Conservation (phyloP, 805 yeast species). For the Pichia exigua region DNA sequence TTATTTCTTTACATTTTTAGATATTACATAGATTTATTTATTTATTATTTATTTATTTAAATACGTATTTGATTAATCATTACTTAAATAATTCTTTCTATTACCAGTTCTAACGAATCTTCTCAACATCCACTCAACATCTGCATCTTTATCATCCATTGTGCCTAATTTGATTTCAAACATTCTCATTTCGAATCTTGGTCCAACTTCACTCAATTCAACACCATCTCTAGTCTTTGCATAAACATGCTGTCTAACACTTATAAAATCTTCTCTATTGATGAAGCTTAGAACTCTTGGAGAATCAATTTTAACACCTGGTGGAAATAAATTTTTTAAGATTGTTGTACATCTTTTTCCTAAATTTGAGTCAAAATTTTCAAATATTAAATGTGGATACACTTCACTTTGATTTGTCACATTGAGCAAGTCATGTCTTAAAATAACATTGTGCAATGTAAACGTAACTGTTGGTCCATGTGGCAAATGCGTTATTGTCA, state of each 20-base stretch:
- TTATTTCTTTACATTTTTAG: neutral
- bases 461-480: constrained; percentile 96
- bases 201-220: constrained; percentile 94
- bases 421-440: constrained; percentile 85
- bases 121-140: constrained; percentile 93
- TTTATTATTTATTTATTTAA: neutral
- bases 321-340: constrained; percentile 86
- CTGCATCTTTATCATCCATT: constrained; percentile 91
- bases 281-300: constrained; percentile 90
- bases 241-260: constrained; percentile 92
- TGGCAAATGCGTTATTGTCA: constrained; percentile 91
- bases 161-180: constrained; percentile 87
- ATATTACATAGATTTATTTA: neutral
- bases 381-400: constrained; percentile 90
- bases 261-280: constrained; percentile 83
- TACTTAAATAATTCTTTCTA: constrained; percentile 75
- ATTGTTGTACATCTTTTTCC: constrained; percentile 79
- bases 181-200: constrained; percentile 95
- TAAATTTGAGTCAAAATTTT: constrained; percentile 71
- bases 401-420: constrained; percentile 86
- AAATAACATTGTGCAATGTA: constrained; percentile 87
- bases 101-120: constrained; percentile 93
- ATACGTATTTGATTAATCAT: constrained; percentile 13
- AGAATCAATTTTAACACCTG: constrained; percentile 88
- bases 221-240: constrained; percentile 83